Conservation (phyloP, 345 rosid species). For the Angophora floribunda region DNA sequence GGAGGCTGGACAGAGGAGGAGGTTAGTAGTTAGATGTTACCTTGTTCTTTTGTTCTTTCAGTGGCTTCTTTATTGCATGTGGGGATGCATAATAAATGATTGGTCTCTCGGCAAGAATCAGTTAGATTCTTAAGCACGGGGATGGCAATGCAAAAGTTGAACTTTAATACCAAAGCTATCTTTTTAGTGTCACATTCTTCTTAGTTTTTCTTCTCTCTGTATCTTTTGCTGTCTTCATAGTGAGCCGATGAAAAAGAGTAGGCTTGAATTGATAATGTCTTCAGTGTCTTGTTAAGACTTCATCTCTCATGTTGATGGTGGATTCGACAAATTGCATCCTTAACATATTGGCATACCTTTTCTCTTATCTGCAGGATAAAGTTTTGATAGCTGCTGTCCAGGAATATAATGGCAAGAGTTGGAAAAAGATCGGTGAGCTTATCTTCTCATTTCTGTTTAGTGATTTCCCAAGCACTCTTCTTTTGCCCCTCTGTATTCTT, state of each 20-base stretch:
- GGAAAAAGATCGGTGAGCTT: background rate
- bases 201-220: background rate
- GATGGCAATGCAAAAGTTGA: background rate
- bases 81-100: background rate
- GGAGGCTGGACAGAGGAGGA: background rate
- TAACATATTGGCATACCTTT: no score
- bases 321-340: background rate
- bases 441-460: background rate
- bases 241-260: background rate
- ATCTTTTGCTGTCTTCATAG: background rate
- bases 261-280: background rate
- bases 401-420: background rate
- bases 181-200: background rate
- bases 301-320: background rate
- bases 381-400: background rate
- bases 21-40: background rate
- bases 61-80: background rate
- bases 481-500: background rate
- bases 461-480: background rate
- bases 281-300: background rate
- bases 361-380: background rate
- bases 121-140: background rate
- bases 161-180: background rate
- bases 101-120: background rate
- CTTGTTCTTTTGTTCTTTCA: background rate